Evolutionary conservation across 768 basidiomycete genomes (phyloP).

Genomic region (Leccinum variicolor): DNA sequence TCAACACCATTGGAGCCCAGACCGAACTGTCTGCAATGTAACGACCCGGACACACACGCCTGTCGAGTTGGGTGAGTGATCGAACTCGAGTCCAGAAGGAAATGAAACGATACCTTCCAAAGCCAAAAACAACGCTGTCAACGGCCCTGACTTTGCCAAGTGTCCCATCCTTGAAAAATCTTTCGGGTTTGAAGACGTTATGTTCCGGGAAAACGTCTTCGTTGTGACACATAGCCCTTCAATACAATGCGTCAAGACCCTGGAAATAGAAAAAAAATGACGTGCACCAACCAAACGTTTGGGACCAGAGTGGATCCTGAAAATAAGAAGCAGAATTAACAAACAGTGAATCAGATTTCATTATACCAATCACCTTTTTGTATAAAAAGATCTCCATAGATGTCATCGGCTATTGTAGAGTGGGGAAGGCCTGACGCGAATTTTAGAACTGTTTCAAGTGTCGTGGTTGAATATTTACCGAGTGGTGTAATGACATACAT

Average conservation of each 20-base stretch:
- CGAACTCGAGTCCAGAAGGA: not conserved
- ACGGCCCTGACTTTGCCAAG: not conserved
- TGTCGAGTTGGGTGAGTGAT: constrained; percentile 2
- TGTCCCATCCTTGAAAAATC: constrained; percentile 23
- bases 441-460: not conserved
- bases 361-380: constrained; percentile 16
- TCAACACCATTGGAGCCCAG: constrained; percentile 29
- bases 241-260: not conserved
- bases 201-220: constrained; percentile 16
- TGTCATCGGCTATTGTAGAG: constrained; percentile 15
- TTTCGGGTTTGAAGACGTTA: constrained; percentile 30
- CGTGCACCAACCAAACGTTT: constrained; percentile 18
- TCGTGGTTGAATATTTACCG: constrained; percentile 9
- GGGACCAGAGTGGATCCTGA: constrained; percentile 17
- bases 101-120: constrained; percentile 18
- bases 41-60: constrained; percentile 32
- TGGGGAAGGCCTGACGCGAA: constrained; percentile 13
- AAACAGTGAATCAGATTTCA: not conserved
- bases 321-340: not conserved
- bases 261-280: not conserved
- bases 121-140: constrained; percentile 15
- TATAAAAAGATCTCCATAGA: constrained; percentile 17
- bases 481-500: constrained; percentile 26
- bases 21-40: constrained; percentile 26
- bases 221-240: constrained; percentile 17